phyloP scores from a whole-genome alignment of 2,329 filamentous ascomycete species.

The Thelonectria blattea region DNA sequence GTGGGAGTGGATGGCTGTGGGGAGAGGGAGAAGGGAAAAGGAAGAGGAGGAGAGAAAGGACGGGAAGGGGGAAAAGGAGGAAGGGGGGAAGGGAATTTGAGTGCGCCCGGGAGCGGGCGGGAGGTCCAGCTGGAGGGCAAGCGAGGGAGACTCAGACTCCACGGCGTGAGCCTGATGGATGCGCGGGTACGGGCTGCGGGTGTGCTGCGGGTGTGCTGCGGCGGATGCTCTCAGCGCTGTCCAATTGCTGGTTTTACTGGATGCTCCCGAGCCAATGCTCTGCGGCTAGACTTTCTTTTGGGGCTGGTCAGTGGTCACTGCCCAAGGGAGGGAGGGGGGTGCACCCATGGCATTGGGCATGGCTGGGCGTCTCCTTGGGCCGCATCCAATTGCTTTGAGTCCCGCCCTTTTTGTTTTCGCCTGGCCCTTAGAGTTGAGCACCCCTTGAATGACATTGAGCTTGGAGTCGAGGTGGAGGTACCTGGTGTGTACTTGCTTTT shows the following conservation, averaged over 20 bases:
- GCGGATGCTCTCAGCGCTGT: neutral
- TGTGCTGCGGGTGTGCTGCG: slow-evolving; percentile 4
- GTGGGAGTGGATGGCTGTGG: slow-evolving; percentile 28
- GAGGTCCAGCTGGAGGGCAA: slow-evolving; percentile 9
- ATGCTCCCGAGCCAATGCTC: neutral
- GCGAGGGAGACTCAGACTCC: neutral
- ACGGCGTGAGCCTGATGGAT: slow-evolving; percentile 1
- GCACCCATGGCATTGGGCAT: slow-evolving; percentile 11
- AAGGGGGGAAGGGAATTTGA: slow-evolving; percentile 34
- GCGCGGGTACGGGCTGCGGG: slow-evolving; percentile 11
- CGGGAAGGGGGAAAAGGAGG: slow-evolving; percentile 22
- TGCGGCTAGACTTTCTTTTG: slow-evolving; percentile 12
- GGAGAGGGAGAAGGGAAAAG: slow-evolving; percentile 24
- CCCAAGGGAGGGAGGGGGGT: slow-evolving; percentile 1
- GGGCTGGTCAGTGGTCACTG: neutral
- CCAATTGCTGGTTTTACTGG: neutral
- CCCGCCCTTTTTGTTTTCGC: neutral
- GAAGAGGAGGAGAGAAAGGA: slow-evolving; percentile 26
- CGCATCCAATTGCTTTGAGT: neutral
- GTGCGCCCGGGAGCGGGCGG: slow-evolving; percentile 9
- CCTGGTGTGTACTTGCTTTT: neutral
- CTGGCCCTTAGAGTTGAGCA: neutral
- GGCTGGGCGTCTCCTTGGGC: slow-evolving; percentile 14
- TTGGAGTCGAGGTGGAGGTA: neutral
- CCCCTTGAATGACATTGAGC: neutral